Base-by-base conservation (phyloP, 805 yeast species). In the Pichia thaimueangensis region DNA sequence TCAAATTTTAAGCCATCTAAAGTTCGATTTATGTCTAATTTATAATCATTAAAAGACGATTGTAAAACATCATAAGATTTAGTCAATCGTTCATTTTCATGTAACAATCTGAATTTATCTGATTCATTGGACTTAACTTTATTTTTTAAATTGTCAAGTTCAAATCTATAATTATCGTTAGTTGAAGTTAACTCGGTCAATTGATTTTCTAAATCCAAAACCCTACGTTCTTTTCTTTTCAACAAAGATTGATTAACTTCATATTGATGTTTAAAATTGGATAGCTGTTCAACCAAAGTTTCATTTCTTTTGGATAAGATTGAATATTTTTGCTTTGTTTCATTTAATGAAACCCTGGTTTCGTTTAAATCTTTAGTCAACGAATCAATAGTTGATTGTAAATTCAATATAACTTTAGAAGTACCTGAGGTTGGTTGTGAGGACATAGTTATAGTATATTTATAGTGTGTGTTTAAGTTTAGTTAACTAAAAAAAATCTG, bases 261-360 rank as follows among this genome's bases (percentile, higher is more conserved):
- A 52, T 81, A 81, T 54, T 86, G 91, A 58, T 83, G 89, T 59
- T 82, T 82, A 30, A 83, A 67, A 48, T 79, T 80, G 24, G 86
- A 77, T 47, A 80, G 60, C 59, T 80, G 84, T 52, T 80, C 86
- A 28, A 77, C 70, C 41, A 74, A 64, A 65, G 50, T 74, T 79
- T 52, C 79, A 65, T 60, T 76, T 69, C 54, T 69, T 61, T 49
- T 70, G 50, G 41, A 70, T 54, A 23, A 70, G 62, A 39, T 74
- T 69, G 52, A 37, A 31, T 70, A 65, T 47, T 79, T 74, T 58
- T 77, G 78, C 47, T 69, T 70, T 51, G 73, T 69, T 45, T 76
- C 82, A 23, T 64, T 62, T 41, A 63, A 65, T 34, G 68, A 54
- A 1, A 49, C 48, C 28, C 54, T 54, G 8, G 55, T 47, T 29